phyloP scores from a whole-genome alignment of 192 early-diverging fungal species.

The Chytriomyces confervae region DNA sequence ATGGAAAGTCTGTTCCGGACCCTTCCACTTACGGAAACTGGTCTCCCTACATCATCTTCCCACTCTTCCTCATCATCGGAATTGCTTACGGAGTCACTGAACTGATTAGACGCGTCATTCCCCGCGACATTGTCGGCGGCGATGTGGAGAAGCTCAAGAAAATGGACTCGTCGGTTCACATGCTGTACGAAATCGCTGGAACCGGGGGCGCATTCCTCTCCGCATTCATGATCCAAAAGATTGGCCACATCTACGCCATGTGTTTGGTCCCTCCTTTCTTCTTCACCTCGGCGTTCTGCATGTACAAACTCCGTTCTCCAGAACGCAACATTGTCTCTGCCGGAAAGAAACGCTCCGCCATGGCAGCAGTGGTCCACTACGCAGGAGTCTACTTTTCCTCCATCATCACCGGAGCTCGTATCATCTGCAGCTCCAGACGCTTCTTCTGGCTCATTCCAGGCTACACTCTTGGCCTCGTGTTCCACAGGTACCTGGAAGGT shows the following conservation, averaged over 20 bases:
- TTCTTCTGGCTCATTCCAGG: constrained; percentile 60
- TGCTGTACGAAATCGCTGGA: constrained; percentile 65
- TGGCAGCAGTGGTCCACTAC: not conserved
- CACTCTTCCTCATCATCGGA: constrained; percentile 56
- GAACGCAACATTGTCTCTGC: not conserved
- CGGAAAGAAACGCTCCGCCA: not conserved
- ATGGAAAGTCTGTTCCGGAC: constrained; percentile 30
- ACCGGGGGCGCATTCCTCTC: constrained; percentile 24
- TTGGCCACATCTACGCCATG: constrained; percentile 4
- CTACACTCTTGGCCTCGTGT: constrained; percentile 53
- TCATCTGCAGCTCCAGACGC: constrained; percentile 49
- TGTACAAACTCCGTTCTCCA: not conserved
- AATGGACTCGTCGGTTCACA: constrained; percentile 64
- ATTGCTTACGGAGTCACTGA: constrained; percentile 64
- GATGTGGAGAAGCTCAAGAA: constrained; percentile 62
- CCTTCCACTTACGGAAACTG: not conserved
- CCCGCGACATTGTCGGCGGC: constrained; percentile 62
- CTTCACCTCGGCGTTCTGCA: not conserved
- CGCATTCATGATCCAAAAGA: constrained; percentile 35
- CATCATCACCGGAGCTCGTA: constrained; percentile 42
- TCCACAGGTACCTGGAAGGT: constrained; percentile 61
- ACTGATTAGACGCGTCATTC: constrained; percentile 63
- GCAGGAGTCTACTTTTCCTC: not conserved
- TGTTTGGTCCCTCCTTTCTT: not conserved
- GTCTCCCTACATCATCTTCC: constrained; percentile 6